Base-by-base conservation (phyloP, 768 basidiomycete genomes). In the Leccinum fibrillosum region DNA sequence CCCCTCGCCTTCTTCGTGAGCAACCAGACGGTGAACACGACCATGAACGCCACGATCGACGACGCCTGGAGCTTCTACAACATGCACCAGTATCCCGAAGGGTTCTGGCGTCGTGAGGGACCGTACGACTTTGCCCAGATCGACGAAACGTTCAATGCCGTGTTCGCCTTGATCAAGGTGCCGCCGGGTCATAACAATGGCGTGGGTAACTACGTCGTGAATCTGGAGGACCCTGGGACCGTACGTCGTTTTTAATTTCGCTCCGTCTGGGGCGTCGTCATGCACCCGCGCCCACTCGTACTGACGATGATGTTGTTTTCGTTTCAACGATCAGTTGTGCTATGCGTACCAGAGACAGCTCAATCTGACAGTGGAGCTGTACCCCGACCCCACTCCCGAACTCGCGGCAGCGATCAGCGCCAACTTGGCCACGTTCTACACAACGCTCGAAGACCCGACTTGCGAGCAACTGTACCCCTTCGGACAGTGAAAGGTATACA, bases 1-100 rank as follows among this genome's bases (percentile, higher is more conserved):
- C 68, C 68, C 2, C 56, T 69, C 11, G 65, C 62, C 9, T 69
- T 69, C 42, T 68, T 69, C 45, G 63, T 61, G 30, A 68, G 57
- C 54, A 63, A 67, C 47, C 67, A 66, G 32, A 68, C 62, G 8
- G 52, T 5, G 32, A 51, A 62, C 47, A 59, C 65, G 49, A 68
- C 68, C 11, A 19, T 58, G 3, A 61, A 60, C 17, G 49, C 8
- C 13, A 59, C 65, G 8, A 3, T 69, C 3, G 60, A 64, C 10
- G 2, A 59, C 5, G 67, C 67, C 11, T 55, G 59, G 32, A 66
- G 62, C 47, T 66, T 69, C 58, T 69, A 56, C 13, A 9, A 69
- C 10, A 0, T 6, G 3, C 62, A 69, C 53, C 39, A 49, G 58
- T 69, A 53, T 32, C 67, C 67, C 28, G 44, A 64, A 0, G 67